Evolutionary conservation across 202 grass and related monocot species (phyloP), one percentile per base, ranked within the genome.

Genomic region (Panicum hallii): DNA sequence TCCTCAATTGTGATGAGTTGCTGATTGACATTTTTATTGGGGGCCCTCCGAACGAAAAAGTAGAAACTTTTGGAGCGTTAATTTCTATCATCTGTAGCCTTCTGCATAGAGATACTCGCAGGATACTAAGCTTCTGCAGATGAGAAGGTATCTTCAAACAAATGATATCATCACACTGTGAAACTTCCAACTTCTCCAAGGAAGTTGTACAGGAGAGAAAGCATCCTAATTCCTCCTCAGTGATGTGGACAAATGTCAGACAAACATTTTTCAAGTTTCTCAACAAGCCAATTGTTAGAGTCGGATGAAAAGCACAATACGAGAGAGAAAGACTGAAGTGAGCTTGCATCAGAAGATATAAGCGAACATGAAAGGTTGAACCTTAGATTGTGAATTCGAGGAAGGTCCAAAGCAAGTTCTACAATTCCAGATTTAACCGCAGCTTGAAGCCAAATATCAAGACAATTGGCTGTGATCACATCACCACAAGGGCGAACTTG

Each of bases 71-170:
- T 26, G 26, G 50, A 44, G 79, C 79, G 70, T 81, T 30, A 44
- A 56, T 44, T 69, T 81, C 47, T 23, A 80, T 69, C 48, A 19
- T 16, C 3, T 44, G 4, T 44, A 80, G 34, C 3, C 5, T 69
- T 43, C 1, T 11, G 49, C 78, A 69, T 11, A 22, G 1, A 26
- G 1, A 43, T 20, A 56, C 63, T 19, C 15, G 14, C 7, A 80
- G 19, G 78, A 23, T 16, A 3, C 1, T 53, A 55, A 80, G 47
- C 17, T 54, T 47, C 62, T 42, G 63, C 11, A 80, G 63, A 54
- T 54, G 78, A 22, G 16, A 67, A 40, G 30, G 62, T 67, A 79
- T 67, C 4, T 54, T 67, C 63, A 79, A 79, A 46, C 22, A 67
- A 79, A 45, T 67, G 30, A 67, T 20, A 17, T 53, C 46, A 53